Evolutionary conservation across 2,329 filamentous ascomycete species (phyloP), one percentile per base, ranked within the genome.

Genomic region (Boeremia exigua): DNA sequence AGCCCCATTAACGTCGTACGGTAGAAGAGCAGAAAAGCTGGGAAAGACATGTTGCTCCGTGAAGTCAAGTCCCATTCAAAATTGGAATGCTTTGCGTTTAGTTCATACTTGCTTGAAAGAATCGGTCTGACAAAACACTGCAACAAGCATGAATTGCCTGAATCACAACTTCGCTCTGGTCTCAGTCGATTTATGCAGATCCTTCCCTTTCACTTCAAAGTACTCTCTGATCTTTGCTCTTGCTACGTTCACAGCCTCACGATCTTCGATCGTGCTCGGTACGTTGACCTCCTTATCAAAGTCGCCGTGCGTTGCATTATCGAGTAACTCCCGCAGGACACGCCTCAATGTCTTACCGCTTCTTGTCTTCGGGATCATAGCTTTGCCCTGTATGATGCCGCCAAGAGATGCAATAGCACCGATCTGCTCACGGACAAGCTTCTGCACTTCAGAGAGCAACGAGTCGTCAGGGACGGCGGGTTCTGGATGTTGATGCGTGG

Each of bases 331-430:
- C 29, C 91, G 82, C 72, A 97, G 77, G 29, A 96, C 91, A 23
- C 93, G 81, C 3, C 93, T 82, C 56, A 97, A 76, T 4, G 92
- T 96, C 83, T 97, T 98, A 27, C 94, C 94, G n/a, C 88, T 92
- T 27, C 93, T 79, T 14, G 94, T 97, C 80, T 93, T 93, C 6
- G 94, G 93, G 48, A 97, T 96, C 83, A 96, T 93, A 14, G 88
- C 88, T 62, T 86, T 87, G 34, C 91, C 91, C 61, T 92, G 90
- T 48, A 96, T 89, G 68, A 96, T 89, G 2, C 93, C 93, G 8
- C 92, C 92, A 0, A 98, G 82, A 2, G 86, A 86, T 1, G 94
- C 93, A 60, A 98, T 96, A 19, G 90, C 86, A 6, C 93, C 93
- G 50, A 98, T 95, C 68, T 96, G 90, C 30, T 83, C 81, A 25